Evolutionary conservation across 495 filamentous ascomycete genomes (phyloP).

Genomic region (Astrothelium subdiscretum): DNA sequence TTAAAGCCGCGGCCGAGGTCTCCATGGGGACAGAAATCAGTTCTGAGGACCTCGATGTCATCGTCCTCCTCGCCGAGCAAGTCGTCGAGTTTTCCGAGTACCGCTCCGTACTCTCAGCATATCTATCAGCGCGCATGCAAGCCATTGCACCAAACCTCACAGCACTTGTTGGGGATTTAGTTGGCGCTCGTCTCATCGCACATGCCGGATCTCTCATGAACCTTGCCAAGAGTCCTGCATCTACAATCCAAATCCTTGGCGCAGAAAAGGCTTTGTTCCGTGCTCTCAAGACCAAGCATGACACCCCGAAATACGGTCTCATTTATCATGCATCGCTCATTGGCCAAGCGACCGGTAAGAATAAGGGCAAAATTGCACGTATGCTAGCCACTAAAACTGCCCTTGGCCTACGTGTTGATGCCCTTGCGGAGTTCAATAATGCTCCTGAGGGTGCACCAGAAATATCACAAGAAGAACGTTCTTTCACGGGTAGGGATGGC

Average conservation of each 20-base stretch:
- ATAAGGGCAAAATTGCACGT: slow-evolving; percentile 98
- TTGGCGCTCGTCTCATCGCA: slow-evolving; percentile 89
- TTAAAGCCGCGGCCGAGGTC: slow-evolving; percentile 89
- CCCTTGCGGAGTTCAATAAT: slow-evolving; percentile 58
- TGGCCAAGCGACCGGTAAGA: slow-evolving; percentile 89
- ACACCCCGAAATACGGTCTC: slow-evolving; percentile 97
- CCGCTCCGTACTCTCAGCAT: slow-evolving; percentile 73
- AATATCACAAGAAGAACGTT: slow-evolving; percentile 77
- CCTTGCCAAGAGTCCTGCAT: slow-evolving; percentile 91
- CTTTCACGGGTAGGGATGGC: slow-evolving; percentile 58
- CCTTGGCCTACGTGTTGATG: slow-evolving; percentile 85
- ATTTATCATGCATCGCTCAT: slow-evolving; percentile 97
- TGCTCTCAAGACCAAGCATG: slow-evolving; percentile 97
- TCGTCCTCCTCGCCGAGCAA: slow-evolving; percentile 79
- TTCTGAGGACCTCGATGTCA: slow-evolving; percentile 78
- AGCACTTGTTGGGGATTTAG: slow-evolving; percentile 82
- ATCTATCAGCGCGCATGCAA: slow-evolving; percentile 86
- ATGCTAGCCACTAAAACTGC: slow-evolving; percentile 89
- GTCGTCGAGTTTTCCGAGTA: slow-evolving; percentile 87
- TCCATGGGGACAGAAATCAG: slow-evolving; percentile 98
- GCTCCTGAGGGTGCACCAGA: slow-evolving; percentile 42
- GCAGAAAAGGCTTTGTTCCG: slow-evolving; percentile 98
- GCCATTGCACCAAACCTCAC: slow-evolving; percentile 96
- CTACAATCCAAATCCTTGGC: slow-evolving; percentile 93
- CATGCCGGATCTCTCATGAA: slow-evolving; percentile 92